Base-by-base conservation (phyloP, 768 basidiomycete species). In the Suillus lakei region DNA sequence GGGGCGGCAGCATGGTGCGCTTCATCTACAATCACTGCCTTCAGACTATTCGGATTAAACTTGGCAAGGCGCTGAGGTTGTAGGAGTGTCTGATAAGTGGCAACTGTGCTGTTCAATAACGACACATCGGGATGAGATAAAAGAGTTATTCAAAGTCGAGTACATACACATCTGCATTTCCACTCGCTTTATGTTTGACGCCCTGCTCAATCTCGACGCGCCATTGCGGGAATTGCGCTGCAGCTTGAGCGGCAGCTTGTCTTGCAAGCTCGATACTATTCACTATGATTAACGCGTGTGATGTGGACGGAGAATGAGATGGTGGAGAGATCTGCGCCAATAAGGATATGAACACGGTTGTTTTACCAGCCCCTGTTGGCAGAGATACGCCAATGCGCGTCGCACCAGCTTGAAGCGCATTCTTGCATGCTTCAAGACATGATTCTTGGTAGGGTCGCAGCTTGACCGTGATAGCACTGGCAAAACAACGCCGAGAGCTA, bases 1-100 rank as follows among this genome's bases (percentile, higher is more conserved):
- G 91, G 89, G 10, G 96, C 93, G 44, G 93, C 96, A 34, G 96
- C 92, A 76, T 99, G 97, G 74, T 98, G 97, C 0, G 96, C 96
- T 78, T 98, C 96, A 71, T 98, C 96, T 4, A 98, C 82, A 53
- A 97, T 88, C 65, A 98, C 82, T 18, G 90, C 91, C 71, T 91
- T 94, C 67, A 93, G 77, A 54, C 67, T 71, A 12, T 76, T 71
- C 4, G 91, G 90, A 71, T 89, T 82, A 73, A 96, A 97, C 74
- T 96, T 97, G 7, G 81, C 81, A 62, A 95, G 73, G 23, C 93
- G 84, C 10, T 84, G 78, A 5, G 82, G 75, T 63, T 85, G 89
- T 39, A 88, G 81, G 13, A 96, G 80, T 0, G 93, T 97, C 76
- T 98, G 95, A 72, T 93, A 95, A 5, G 95, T 96, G 4, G 93